phyloP scores from a whole-genome alignment of 371 early-diverging fungal species.

The Actinomucor elegans region DNA sequence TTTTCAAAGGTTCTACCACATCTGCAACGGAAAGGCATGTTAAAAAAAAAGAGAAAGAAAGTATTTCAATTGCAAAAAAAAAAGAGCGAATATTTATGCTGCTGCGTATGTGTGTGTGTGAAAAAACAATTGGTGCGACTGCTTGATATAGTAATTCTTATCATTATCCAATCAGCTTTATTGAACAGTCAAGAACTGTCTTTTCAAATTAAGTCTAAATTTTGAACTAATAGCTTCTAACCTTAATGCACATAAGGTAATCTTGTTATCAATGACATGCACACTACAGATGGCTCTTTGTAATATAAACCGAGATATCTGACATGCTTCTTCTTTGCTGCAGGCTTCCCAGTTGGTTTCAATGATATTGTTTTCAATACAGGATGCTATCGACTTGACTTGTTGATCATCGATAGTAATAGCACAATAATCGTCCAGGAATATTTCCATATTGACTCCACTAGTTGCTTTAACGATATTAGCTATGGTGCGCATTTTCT shows the following conservation, averaged over 20 bases:
- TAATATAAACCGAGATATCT: slow-evolving; percentile 24
- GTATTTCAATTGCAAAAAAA: slow-evolving; percentile 12
- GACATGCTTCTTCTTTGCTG: slow-evolving; percentile 12
- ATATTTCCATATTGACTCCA: slow-evolving; percentile 19
- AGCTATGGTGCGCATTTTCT: slow-evolving; percentile 37
- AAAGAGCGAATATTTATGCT: not conserved
- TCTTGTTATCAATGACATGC: slow-evolving; percentile 24
- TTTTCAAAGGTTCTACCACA: slow-evolving; percentile 59
- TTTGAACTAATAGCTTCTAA: slow-evolving; percentile 49
- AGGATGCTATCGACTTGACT: slow-evolving; percentile 18
- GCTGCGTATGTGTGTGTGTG: slow-evolving; percentile 2
- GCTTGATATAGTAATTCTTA: slow-evolving; percentile 5
- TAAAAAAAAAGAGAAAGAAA: slow-evolving; percentile 16
- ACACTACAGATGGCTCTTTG: slow-evolving; percentile 34
- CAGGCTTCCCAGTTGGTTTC: slow-evolving; percentile 22
- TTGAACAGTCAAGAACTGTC: slow-evolving; percentile 42
- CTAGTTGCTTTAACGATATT: slow-evolving; percentile 21
- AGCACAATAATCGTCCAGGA: slow-evolving; percentile 39
- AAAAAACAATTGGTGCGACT: not conserved
- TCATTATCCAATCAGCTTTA: slow-evolving; percentile 15
- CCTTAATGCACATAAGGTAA: slow-evolving; percentile 37
- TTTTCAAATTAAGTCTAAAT: slow-evolving; percentile 42
- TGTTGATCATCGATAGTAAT: slow-evolving; percentile 43
- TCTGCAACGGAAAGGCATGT: slow-evolving; percentile 56
- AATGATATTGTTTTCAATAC: slow-evolving; percentile 7